Conservation (phyloP, 768 basidiomycete genomes). For the Pleurotus eryngii region DNA sequence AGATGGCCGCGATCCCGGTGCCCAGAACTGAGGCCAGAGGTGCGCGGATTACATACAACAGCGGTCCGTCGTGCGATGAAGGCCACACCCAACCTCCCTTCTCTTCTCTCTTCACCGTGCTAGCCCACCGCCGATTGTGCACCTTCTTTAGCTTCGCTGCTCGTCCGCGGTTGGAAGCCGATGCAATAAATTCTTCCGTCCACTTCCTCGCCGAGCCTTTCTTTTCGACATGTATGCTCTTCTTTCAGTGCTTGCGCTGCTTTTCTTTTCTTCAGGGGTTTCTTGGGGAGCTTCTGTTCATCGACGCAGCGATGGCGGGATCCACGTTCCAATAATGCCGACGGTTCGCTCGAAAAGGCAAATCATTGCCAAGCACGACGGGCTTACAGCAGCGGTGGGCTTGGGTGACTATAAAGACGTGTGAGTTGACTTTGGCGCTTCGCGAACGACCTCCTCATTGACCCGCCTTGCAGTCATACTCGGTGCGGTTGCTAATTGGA, state of each 20-base stretch:
- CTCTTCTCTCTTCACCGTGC: too few species aligned
- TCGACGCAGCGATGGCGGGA: neutral
- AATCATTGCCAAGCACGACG: constrained; percentile 1
- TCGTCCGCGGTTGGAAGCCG: neutral
- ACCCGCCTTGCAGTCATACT: constrained; percentile 51
- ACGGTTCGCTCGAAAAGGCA: neutral
- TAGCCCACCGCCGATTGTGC: neutral
- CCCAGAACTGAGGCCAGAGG: too few species aligned
- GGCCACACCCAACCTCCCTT: too few species aligned
- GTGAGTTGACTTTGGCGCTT: neutral
- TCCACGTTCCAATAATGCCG: constrained; percentile 2
- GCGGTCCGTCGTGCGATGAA: too few species aligned
- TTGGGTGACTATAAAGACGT: constrained; percentile 9
- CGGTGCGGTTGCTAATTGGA: constrained; percentile 56
- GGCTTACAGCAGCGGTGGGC: neutral
- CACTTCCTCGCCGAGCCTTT: neutral
- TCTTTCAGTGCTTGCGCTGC: neutral
- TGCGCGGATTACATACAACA: too few species aligned
- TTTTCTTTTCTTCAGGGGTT: neutral
- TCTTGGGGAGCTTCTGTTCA: neutral
- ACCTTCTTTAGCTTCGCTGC: neutral
- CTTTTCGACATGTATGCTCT: constrained; percentile 1
- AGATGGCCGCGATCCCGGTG: too few species aligned
- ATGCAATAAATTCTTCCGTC: constrained; percentile 7
- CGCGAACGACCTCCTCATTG: neutral